Percentiles rank a stretch among this genome's conserved stretches.
Evolutionary conservation across 306 rosid species (phyloP).

Genomic region (Nissolia schottii): DNA sequence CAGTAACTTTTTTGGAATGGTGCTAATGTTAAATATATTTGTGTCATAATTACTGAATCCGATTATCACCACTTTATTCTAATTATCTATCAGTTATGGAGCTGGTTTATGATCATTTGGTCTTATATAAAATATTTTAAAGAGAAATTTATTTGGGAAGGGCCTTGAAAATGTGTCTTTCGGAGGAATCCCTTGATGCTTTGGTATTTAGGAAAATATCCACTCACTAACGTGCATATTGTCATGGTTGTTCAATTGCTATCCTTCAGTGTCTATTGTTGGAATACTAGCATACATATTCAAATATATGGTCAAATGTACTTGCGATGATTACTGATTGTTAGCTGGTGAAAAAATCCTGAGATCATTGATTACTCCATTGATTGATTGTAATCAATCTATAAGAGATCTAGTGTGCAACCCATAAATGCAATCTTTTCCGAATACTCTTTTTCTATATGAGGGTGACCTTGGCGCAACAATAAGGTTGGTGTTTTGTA

Average conservation of each 20-base stretch:
- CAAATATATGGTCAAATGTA: not conserved
- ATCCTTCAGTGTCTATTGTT: not conserved
- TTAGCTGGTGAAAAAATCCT: not conserved
- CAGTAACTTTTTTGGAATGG: not conserved
- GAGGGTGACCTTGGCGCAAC: too few species aligned
- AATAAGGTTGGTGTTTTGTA: too few species aligned
- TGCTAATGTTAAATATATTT: not conserved
- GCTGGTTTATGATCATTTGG: not conserved
- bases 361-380: not conserved
- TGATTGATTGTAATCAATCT: not conserved
- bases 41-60: not conserved
- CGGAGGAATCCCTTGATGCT: not conserved
- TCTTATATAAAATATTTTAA: not conserved
- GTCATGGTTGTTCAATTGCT: not conserved
- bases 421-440: not conserved
- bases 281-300: not conserved
- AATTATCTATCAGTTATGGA: constrained; percentile 1
- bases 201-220: not conserved
- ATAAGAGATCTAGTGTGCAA: not conserved
- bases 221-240: not conserved
- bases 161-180: not conserved
- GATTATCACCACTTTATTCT: not conserved
- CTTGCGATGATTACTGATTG: not conserved
- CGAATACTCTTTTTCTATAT: not conserved
- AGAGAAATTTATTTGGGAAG: not conserved